Evolutionary conservation across 2,329 filamentous ascomycete genomes (phyloP).

Genomic region (Talaromyces rugulosus): DNA sequence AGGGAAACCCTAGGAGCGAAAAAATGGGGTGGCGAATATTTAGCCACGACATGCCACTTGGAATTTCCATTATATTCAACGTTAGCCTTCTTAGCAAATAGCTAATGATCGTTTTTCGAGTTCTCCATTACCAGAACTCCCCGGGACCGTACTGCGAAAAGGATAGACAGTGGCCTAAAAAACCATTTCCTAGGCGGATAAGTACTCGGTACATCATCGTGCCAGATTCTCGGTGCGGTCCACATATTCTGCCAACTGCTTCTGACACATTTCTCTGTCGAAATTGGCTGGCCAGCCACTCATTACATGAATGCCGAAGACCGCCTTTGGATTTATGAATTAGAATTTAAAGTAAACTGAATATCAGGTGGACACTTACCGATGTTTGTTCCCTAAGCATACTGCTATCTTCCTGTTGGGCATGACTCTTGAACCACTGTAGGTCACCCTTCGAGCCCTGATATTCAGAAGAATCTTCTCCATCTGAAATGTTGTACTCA

Average conservation of each 20-base stretch:
- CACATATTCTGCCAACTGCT: constrained; percentile 1
- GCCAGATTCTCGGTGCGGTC: neutral
- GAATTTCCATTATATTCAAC: neutral
- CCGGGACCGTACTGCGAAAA: too few species aligned
- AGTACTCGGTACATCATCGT: neutral
- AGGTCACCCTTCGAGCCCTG: neutral
- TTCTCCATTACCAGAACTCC: too few species aligned
- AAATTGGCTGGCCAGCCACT: constrained; percentile 8
- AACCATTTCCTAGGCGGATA: neutral
- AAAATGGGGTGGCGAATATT: too few species aligned
- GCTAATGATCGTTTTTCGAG: too few species aligned
- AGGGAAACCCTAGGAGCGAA: neutral
- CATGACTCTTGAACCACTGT: neutral
- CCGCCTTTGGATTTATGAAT: neutral
- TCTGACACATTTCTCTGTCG: constrained; percentile 2
- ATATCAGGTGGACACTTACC: neutral
- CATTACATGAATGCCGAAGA: neutral
- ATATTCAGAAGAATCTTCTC: neutral
- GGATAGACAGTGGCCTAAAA: too few species aligned
- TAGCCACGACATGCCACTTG: neutral
- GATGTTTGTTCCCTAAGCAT: neutral
- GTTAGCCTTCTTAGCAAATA: neutral
- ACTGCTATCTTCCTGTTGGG: neutral
- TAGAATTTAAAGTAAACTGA: neutral
- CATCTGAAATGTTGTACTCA: neutral